These are phyloP conservation scores for Diversispora epigaea DNA, from an alignment of 192 early-diverging fungal species.

Conservation along the genomic window DNA sequence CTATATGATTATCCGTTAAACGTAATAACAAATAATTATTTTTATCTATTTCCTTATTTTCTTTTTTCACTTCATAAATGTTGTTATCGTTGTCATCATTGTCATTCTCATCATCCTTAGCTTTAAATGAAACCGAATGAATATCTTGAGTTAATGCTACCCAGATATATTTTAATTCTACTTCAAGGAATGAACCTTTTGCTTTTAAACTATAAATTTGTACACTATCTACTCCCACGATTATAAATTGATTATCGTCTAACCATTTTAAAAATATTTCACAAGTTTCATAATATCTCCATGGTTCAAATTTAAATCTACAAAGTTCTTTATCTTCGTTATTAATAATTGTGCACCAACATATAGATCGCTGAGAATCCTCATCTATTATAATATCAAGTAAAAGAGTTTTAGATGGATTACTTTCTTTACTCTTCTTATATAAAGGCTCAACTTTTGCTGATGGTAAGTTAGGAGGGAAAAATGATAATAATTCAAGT, in stretches of 20 bases:
- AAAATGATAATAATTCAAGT: background rate
- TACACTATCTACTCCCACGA: background rate
- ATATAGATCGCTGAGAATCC: background rate
- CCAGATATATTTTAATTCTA: constrained; percentile 12
- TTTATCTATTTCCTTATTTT: too few species aligned
- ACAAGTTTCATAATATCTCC: background rate
- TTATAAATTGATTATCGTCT: background rate
- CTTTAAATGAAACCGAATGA: background rate
- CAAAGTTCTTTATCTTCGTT: background rate
- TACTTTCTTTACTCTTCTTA: background rate
- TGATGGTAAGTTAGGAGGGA: background rate
- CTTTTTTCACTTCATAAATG: too few species aligned
- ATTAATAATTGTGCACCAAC: background rate
- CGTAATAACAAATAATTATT: too few species aligned
- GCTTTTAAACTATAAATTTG: constrained; percentile 5
- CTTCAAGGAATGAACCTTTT: background rate
- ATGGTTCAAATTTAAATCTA: constrained; percentile 10
- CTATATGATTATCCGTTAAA: too few species aligned
- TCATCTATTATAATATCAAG: background rate
- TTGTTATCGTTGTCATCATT: background rate
- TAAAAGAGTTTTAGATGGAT: background rate
- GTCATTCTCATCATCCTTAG: background rate
- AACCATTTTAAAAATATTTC: constrained; percentile 1
- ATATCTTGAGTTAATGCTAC: background rate
- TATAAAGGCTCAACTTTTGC: background rate